phyloP scores from a whole-genome alignment of 306 rosid species.

The Vigna mungo region DNA sequence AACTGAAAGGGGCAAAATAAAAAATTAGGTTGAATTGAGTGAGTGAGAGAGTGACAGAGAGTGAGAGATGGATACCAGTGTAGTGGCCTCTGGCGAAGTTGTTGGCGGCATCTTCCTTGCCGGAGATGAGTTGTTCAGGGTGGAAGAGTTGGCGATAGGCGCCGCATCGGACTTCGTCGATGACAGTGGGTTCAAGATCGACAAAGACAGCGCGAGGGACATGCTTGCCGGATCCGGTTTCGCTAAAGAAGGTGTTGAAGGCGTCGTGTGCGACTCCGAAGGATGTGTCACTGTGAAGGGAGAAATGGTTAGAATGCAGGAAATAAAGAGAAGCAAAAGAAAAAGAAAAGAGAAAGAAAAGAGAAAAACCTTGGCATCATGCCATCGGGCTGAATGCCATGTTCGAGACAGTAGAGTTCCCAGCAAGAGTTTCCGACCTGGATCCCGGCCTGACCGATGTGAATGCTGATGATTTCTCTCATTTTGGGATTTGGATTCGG shows the following conservation, averaged over 20 bases:
- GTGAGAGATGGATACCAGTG: slow-evolving; percentile 39
- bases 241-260: slow-evolving; percentile 97
- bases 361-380: slow-evolving; percentile 79
- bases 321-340: neutral
- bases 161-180: slow-evolving; percentile 90
- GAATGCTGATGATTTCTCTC: slow-evolving; percentile 97
- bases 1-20: neutral
- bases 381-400: slow-evolving; percentile 93
- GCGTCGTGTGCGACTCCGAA: slow-evolving; percentile 88
- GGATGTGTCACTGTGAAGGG: slow-evolving; percentile 48
- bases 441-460: slow-evolving; percentile 97
- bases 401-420: slow-evolving; percentile 99
- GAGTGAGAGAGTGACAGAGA: neutral
- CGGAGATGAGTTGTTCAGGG: slow-evolving; percentile 96
- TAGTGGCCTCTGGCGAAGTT: slow-evolving; percentile 97
- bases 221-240: slow-evolving; percentile 94
- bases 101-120: slow-evolving; percentile 98
- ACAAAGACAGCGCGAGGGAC: slow-evolving; percentile 95
- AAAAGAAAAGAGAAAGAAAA: neutral
- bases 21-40: neutral
- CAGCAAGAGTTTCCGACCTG: slow-evolving; percentile 98
- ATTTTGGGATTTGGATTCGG: slow-evolving; percentile 36
- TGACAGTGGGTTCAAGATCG: slow-evolving; percentile 96
- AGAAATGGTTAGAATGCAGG: neutral
- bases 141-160: slow-evolving; percentile 90